Percentiles rank a stretch among this genome's conserved stretches.
phyloP scores from a whole-genome alignment of 129 eudicot species.

The Helianthus tuberosus region DNA sequence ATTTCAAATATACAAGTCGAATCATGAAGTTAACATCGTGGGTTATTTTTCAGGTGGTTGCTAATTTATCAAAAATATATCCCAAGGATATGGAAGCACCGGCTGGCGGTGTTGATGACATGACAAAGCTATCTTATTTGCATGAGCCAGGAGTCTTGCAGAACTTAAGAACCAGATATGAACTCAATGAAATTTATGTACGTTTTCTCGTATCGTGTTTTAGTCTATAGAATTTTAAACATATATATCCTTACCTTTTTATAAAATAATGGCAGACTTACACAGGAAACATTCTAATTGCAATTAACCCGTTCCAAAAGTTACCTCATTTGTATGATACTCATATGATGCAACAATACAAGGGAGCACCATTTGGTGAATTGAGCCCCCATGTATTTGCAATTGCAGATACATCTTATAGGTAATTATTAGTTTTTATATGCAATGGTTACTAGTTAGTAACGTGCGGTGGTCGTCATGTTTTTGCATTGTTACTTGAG shows the following conservation, averaged over 20 bases:
- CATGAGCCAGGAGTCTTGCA: conserved; percentile 96
- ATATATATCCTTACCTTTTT: conserved; percentile 18
- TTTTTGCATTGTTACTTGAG: conserved; percentile 24
- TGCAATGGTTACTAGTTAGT: not conserved
- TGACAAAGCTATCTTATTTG: conserved; percentile 93
- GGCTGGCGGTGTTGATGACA: conserved; percentile 98
- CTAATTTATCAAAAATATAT: conserved; percentile 72
- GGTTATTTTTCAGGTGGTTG: conserved; percentile 61
- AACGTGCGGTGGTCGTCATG: conserved; percentile 8
- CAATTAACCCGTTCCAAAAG: conserved; percentile 97
- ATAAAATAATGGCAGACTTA: conserved; percentile 67
- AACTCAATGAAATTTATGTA: conserved; percentile 98
- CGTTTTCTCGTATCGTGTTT: conserved; percentile 24
- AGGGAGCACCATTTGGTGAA: conserved; percentile 95
- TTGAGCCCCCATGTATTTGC: conserved; percentile 99
- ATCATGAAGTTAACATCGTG: conserved; percentile 3
- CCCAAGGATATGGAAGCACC: conserved; percentile 98
- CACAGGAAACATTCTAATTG: conserved; percentile 96
- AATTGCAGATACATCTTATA: conserved; percentile 93
- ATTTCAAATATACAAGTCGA: not conserved
- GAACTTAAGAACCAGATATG: conserved; percentile 82
- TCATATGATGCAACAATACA: conserved; percentile 99
- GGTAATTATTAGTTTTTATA: conserved; percentile 42
- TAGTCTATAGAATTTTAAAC: not conserved
- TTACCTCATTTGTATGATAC: conserved; percentile 83